A percentile compares a stretch with the other conserved stretches of the same genome.
These are phyloP conservation scores for Lagenidium sp. DNA, from an alignment of 352 stramenopile species.

Conservation along the genomic window DNA sequence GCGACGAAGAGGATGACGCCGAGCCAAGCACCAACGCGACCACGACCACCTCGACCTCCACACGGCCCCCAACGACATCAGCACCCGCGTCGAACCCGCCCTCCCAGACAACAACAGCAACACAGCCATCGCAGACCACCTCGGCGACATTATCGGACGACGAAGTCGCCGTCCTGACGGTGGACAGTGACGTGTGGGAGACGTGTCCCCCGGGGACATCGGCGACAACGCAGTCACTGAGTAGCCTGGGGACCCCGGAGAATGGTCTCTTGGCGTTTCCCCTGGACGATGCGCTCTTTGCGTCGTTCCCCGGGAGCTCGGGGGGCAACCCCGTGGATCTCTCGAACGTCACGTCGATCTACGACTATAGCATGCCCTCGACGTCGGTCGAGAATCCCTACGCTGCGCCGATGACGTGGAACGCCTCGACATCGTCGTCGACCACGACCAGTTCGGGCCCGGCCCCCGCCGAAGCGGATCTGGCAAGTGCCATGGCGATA, in stretches of 20 bases:
- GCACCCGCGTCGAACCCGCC: neutral
- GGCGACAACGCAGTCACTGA: conserved; percentile 8
- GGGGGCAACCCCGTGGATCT: neutral
- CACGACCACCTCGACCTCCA: neutral
- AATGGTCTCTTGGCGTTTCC: conserved; percentile 35
- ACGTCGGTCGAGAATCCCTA: neutral
- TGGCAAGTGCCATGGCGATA: conserved; percentile 55
- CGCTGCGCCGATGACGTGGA: neutral
- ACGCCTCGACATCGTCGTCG: neutral
- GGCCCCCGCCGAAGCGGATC: conserved; percentile 25
- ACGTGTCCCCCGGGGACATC: conserved; percentile 10
- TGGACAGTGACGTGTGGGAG: conserved; percentile 60
- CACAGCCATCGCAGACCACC: neutral
- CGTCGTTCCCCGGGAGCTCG: conserved; percentile 1
- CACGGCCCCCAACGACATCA: conserved; percentile 1
- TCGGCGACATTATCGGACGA: conserved; percentile 39
- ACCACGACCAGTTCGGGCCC: neutral
- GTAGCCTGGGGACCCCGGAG: conserved; percentile 3
- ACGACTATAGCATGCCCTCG: neutral
- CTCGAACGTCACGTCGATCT: neutral
- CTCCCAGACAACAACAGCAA: too few species aligned
- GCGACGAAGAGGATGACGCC: conserved; percentile 53
- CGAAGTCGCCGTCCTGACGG: conserved; percentile 54
- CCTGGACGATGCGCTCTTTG: conserved; percentile 29
- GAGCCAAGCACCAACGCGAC: neutral